A percentile compares a stretch with the other conserved stretches of the same genome.
Evolutionary conservation across 495 filamentous ascomycete genomes (phyloP).

Genomic region (Schizothecium vesticola): DNA sequence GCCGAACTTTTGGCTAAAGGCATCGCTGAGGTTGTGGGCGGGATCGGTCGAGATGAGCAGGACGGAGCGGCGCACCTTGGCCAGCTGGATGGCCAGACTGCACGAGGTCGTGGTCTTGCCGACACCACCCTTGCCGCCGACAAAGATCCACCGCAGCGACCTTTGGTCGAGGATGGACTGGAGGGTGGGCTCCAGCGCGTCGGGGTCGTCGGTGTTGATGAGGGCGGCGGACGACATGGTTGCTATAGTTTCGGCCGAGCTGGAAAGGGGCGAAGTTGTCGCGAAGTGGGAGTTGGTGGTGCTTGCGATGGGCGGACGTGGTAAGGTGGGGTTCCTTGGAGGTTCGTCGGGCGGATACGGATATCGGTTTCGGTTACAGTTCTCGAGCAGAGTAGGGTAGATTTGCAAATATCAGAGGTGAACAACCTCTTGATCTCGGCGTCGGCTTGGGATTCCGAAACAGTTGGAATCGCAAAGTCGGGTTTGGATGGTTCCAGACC

Average conservation of each 20-base stretch:
- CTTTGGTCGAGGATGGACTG: conserved; percentile 92
- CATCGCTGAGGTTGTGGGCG: conserved; percentile 96
- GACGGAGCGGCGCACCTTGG: conserved; percentile 89
- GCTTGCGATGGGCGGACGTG: neutral
- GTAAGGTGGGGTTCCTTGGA: neutral
- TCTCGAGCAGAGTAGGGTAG: neutral
- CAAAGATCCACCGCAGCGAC: conserved; percentile 97
- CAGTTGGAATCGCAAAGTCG: conserved; percentile 28
- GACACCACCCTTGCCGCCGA: conserved; percentile 98
- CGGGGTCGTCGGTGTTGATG: conserved; percentile 60
- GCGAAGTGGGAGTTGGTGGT: neutral
- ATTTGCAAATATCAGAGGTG: neutral
- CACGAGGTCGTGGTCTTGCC: conserved; percentile 99
- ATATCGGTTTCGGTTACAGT: neutral
- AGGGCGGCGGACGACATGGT: conserved; percentile 56
- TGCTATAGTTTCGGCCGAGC: neutral
- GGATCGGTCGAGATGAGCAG: conserved; percentile 97
- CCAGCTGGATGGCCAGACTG: conserved; percentile 96
- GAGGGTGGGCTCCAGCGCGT: conserved; percentile 82
- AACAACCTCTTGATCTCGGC: neutral
- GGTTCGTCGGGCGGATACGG: neutral
- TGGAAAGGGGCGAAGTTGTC: neutral
- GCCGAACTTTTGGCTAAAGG: conserved; percentile 97
- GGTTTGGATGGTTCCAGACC: neutral
- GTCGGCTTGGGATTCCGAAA: conserved; percentile 15